phyloP scores from a whole-genome alignment of 371 early-diverging fungal genomes.

The Apophysomyces variabilis region DNA sequence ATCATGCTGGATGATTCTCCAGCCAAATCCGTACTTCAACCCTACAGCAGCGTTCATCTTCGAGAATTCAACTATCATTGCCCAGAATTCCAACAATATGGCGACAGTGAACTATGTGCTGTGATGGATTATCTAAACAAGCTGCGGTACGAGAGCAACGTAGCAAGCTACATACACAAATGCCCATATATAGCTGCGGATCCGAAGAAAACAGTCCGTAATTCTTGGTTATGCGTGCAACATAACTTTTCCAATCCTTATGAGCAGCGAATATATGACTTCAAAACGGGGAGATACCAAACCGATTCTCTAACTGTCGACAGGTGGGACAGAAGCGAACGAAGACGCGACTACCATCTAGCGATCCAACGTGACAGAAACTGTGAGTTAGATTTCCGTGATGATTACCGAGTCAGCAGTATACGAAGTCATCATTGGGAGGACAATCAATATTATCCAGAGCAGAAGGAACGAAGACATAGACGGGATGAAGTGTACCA shows the following conservation, averaged over 20 bases:
- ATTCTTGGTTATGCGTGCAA: conserved; percentile 6
- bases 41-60: conserved; percentile 64
- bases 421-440: too few species aligned
- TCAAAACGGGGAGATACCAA: neutral
- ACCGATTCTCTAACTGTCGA: too few species aligned
- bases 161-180: conserved; percentile 15
- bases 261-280: neutral
- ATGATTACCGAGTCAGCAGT: too few species aligned
- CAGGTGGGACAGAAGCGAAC: too few species aligned
- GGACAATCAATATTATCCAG: too few species aligned
- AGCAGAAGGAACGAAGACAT: too few species aligned
- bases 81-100: conserved; percentile 24
- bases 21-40: conserved; percentile 64
- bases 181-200: conserved; percentile 8
- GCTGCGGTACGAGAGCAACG: conserved; percentile 8
- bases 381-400: too few species aligned
- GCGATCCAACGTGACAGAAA: too few species aligned
- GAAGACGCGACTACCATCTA: too few species aligned
- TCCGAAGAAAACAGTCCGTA: conserved; percentile 7
- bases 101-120: conserved; percentile 37
- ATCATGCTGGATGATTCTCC: conserved; percentile 74
- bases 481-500: too few species aligned
- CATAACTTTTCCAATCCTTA: neutral
- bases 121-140: conserved; percentile 14
- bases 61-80: neutral